Conservation (phyloP, 257 asterid genomes). For the Gynochthodes officinalis region DNA sequence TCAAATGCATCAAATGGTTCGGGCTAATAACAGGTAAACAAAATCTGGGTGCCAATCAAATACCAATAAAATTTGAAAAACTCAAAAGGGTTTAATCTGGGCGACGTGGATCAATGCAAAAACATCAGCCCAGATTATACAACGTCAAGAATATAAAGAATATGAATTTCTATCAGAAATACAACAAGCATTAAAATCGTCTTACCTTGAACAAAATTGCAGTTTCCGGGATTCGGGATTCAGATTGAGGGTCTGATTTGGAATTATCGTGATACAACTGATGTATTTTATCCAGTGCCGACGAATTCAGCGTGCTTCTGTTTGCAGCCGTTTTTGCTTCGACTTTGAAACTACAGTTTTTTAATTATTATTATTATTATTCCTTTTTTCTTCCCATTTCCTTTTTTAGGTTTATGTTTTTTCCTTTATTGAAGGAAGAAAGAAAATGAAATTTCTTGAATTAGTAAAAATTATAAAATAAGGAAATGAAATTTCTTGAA, state of each 20-base stretch:
- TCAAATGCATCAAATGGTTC: not conserved
- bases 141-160: slow-evolving; percentile 13
- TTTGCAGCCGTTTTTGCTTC: slow-evolving; percentile 14
- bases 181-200: not conserved
- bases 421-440: not conserved
- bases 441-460: not conserved
- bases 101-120: slow-evolving; percentile 29
- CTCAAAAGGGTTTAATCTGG: slow-evolving; percentile 37
- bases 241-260: slow-evolving; percentile 11
- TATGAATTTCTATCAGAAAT: not conserved
- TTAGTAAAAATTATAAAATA: too few relatives aligned
- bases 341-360: slow-evolving; percentile 5
- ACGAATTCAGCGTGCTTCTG: not conserved
- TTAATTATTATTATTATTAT: too few relatives aligned
- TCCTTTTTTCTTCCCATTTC: not conserved
- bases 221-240: not conserved
- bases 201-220: slow-evolving; percentile 12
- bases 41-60: slow-evolving; percentile 1
- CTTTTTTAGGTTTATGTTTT: not conserved
- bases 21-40: slow-evolving; percentile 6
- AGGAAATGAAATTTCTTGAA: not conserved
- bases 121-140: slow-evolving; percentile 12
- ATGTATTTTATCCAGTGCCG: not conserved
- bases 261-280: slow-evolving; percentile 9
- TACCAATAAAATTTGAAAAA: not conserved